Evolutionary conservation across 495 filamentous ascomycete species (phyloP).

Genomic region (Talaromyces wortmannii): DNA sequence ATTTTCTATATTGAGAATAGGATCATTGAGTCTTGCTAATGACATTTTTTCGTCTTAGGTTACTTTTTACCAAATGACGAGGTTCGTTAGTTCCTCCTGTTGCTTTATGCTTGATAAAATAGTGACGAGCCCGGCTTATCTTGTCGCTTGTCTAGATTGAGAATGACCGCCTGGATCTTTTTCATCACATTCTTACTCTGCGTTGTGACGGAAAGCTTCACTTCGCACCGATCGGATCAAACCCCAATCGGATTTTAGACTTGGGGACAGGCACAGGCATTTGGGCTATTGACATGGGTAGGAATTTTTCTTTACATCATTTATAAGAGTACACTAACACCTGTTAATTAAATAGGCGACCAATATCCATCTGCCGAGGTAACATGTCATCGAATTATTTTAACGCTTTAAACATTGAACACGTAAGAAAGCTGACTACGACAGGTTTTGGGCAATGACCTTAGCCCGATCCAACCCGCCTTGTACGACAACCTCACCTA

Average conservation of each 20-base stretch:
- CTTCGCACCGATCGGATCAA: slow-evolving; percentile 37
- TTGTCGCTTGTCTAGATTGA: background rate
- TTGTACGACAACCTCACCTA: background rate
- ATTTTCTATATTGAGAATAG: background rate
- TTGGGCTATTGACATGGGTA: slow-evolving; percentile 44
- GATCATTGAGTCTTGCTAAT: background rate
- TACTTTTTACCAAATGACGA: slow-evolving; percentile 45
- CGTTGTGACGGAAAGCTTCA: slow-evolving; percentile 43
- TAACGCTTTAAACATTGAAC: background rate
- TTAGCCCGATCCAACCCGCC: slow-evolving; percentile 6
- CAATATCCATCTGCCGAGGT: slow-evolving; percentile 1
- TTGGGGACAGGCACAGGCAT: slow-evolving; percentile 35
- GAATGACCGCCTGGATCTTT: slow-evolving; percentile 47
- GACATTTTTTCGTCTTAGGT: slow-evolving; percentile 7
- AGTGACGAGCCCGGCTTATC: too few relatives aligned
- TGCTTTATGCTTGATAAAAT: too few relatives aligned
- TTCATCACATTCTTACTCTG: slow-evolving; percentile 53
- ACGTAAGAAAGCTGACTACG: background rate
- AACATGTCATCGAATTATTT: background rate
- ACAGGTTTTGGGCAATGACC: slow-evolving; percentile 6
- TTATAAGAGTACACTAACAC: background rate
- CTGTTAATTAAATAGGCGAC: background rate
- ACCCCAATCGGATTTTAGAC: slow-evolving; percentile 29
- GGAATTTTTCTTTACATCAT: background rate
- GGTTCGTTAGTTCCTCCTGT: slow-evolving; percentile 8